Conservation (phyloP, 177 flowering plant genomes). For the Vitis hybrid region DNA sequence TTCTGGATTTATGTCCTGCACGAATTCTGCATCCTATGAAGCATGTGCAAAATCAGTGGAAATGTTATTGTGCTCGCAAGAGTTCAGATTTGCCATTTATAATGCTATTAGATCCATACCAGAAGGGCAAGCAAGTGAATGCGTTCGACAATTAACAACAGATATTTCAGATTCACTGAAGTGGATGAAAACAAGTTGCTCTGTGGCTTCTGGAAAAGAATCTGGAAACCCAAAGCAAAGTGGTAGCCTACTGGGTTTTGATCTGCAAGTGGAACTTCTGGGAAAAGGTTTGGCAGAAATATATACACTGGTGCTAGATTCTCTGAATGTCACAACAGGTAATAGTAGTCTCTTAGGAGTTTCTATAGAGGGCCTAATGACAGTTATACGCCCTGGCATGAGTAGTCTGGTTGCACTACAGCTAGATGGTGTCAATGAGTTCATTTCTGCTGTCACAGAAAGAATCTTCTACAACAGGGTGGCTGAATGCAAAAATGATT, state of each 20-base stretch:
- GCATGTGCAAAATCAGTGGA: conserved; percentile 48
- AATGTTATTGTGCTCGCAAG: conserved; percentile 50
- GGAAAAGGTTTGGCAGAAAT: conserved; percentile 70
- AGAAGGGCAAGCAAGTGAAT: conserved; percentile 87
- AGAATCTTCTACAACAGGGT: conserved; percentile 11
- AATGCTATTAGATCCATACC: conserved; percentile 67
- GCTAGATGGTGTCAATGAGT: conserved; percentile 30
- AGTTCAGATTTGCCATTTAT: conserved; percentile 52
- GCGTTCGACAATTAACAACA: conserved; percentile 39
- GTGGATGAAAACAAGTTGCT: conserved; percentile 55
- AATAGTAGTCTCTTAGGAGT: conserved; percentile 61
- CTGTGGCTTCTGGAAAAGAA: conserved; percentile 24
- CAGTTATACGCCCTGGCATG: conserved; percentile 43
- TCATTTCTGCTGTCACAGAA: conserved; percentile 40
- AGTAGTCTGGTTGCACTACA: conserved; percentile 39
- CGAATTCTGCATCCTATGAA: conserved; percentile 26
- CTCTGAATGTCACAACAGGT: conserved; percentile 60
- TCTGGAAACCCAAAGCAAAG: conserved; percentile 11
- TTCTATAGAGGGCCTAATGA: conserved; percentile 55
- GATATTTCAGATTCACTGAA: conserved; percentile 70
- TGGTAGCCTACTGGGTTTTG: conserved; percentile 13
- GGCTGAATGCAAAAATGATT: conserved; percentile 13
- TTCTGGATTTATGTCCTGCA: conserved; percentile 13
- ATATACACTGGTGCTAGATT: conserved; percentile 61
- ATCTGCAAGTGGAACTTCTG: conserved; percentile 51